These are phyloP conservation scores for Psophocarpus tetragonolobus DNA, from an alignment of 306 rosid genomes.

Conservation along the genomic window DNA sequence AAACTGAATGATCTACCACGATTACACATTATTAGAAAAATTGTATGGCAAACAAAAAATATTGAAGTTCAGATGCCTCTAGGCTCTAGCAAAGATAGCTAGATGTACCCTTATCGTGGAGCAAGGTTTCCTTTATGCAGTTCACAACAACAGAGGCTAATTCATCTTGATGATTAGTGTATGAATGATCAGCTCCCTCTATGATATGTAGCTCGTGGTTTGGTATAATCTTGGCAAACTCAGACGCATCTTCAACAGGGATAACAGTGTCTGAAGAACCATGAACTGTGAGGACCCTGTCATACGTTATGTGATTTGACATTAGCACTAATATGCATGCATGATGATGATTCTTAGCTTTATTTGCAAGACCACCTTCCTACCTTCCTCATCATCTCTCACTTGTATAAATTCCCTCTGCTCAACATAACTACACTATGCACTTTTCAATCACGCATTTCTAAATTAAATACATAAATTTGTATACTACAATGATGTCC, in stretches of 20 bases:
- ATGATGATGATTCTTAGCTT: slow-evolving; percentile 3
- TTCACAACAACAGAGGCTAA: slow-evolving; percentile 52
- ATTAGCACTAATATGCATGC: slow-evolving; percentile 18
- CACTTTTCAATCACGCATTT: background rate
- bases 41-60: background rate
- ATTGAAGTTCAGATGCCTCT: background rate
- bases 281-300: slow-evolving; percentile 81
- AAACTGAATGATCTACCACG: slow-evolving; percentile 13
- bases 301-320: slow-evolving; percentile 15
- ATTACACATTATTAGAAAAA: background rate
- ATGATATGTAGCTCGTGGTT: slow-evolving; percentile 63
- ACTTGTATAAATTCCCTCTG: background rate
- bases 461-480: slow-evolving; percentile 1
- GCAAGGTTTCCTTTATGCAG: slow-evolving; percentile 53
- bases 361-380: slow-evolving; percentile 1
- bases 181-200: slow-evolving; percentile 72
- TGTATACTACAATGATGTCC: background rate
- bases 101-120: slow-evolving; percentile 34
- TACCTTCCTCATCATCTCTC: background rate
- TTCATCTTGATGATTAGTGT: slow-evolving; percentile 58
- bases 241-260: slow-evolving; percentile 60
- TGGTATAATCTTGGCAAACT: slow-evolving; percentile 69
- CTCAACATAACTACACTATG: background rate
- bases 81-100: slow-evolving; percentile 9
- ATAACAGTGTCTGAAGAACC: slow-evolving; percentile 64